These are phyloP conservation scores for Calonectria henricotiae DNA, from an alignment of 2,329 filamentous ascomycete genomes.

Conservation along the genomic window DNA sequence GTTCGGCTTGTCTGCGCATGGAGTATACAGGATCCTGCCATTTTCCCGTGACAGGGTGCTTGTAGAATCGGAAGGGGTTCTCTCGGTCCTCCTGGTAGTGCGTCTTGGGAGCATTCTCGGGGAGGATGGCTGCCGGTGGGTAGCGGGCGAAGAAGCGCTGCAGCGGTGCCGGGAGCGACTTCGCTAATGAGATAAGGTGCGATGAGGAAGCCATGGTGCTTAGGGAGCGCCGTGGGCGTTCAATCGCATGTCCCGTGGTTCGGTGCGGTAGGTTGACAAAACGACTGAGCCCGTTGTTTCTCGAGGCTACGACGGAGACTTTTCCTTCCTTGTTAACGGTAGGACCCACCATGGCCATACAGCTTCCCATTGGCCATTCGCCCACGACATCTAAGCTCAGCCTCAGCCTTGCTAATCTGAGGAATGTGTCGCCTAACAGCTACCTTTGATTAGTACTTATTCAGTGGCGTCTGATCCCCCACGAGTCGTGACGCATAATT, in stretches of 20 bases:
- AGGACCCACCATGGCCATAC: constrained; percentile 7
- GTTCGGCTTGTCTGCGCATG: constrained; percentile 88
- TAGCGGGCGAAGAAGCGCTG: constrained; percentile 92
- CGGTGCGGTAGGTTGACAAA: constrained; percentile 21
- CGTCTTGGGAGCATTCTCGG: constrained; percentile 63
- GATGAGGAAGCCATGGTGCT: constrained; percentile 58
- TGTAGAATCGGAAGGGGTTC: constrained; percentile 88
- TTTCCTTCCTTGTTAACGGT: constrained; percentile 39
- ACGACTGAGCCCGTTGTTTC: constrained; percentile 31
- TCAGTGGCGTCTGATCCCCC: constrained; percentile 14
- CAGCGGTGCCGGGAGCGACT: constrained; percentile 83
- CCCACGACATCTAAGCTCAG: constrained; percentile 22
- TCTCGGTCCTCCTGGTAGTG: constrained; percentile 72
- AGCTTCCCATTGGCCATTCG: constrained; percentile 39
- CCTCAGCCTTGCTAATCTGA: constrained; percentile 47
- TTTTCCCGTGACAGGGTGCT: constrained; percentile 83
- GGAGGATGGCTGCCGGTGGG: constrained; percentile 79
- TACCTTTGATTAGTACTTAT: constrained; percentile 29
- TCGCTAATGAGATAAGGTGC: constrained; percentile 73
- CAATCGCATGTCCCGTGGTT: constrained; percentile 39
- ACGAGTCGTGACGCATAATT: not conserved
- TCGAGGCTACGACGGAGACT: constrained; percentile 47
- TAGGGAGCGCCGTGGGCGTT: constrained; percentile 42
- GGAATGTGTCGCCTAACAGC: constrained; percentile 27
- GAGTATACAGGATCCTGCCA: constrained; percentile 91